Evolutionary conservation across 1,284 basidiomycete species (phyloP).

Genomic region (Moesziomyces aphidis): DNA sequence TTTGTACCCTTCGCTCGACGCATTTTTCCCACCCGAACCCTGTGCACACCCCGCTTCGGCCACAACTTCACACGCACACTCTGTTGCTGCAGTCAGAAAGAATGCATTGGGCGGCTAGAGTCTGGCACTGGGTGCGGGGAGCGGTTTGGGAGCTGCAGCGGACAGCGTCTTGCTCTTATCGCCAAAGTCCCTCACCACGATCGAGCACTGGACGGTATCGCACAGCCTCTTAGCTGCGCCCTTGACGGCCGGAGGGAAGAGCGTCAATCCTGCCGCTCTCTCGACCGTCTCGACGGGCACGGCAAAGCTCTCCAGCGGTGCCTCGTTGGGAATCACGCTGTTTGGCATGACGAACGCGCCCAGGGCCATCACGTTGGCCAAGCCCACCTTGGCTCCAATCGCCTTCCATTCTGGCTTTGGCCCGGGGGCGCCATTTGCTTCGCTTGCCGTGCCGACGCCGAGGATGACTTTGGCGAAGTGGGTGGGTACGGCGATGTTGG

Average conservation of each 20-base stretch:
- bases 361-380: constrained; percentile 39
- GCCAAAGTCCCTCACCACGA: constrained; percentile 62
- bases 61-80: neutral
- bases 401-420: constrained; percentile 30
- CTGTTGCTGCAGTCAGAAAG: neutral
- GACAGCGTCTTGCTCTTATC: constrained; percentile 44
- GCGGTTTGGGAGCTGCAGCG: constrained; percentile 15
- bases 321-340: constrained; percentile 63
- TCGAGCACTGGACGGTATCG: constrained; percentile 63
- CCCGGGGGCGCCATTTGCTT: constrained; percentile 8
- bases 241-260: constrained; percentile 90
- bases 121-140: constrained; percentile 6
- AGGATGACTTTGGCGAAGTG: constrained; percentile 98
- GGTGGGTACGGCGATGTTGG: constrained; percentile 91
- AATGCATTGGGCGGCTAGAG: neutral
- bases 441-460: constrained; percentile 68
- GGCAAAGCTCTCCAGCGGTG: constrained; percentile 59
- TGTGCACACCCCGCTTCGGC: neutral
- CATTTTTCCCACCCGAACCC: neutral
- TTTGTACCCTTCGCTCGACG: neutral
- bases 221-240: constrained; percentile 85
- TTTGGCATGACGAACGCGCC: constrained; percentile 67
- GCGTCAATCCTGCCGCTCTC: constrained; percentile 84
- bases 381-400: constrained; percentile 19
- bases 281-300: constrained; percentile 86